Conservation (phyloP, 371 early-diverging fungal genomes). For the Amoeboaphelidium protococcarum region DNA sequence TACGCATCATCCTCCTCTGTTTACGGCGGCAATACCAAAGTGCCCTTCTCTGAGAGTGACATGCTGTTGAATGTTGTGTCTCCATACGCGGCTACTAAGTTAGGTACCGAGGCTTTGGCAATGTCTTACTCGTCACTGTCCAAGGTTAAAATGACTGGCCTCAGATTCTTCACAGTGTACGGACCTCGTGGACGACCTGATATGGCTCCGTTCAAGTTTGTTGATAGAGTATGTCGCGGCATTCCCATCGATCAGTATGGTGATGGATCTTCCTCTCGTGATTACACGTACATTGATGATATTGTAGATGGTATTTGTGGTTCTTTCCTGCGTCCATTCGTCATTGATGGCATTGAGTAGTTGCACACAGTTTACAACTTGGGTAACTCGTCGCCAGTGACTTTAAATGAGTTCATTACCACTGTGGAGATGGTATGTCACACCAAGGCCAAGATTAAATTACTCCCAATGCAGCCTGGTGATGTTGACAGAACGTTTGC, state of each 20-base stretch:
- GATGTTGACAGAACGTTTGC: slow-evolving; percentile 7
- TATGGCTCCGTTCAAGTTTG: slow-evolving; percentile 6
- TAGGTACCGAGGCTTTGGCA: slow-evolving; percentile 7
- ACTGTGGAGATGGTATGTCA: slow-evolving; percentile 3
- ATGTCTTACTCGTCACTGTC: slow-evolving; percentile 3
- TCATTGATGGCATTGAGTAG: background rate
- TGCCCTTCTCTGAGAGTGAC: slow-evolving; percentile 7
- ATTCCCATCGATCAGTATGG: slow-evolving; percentile 5
- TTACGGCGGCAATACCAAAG: slow-evolving; percentile 6
- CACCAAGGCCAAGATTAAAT: slow-evolving; percentile 1
- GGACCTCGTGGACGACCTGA: slow-evolving; percentile 2
- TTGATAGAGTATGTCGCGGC: slow-evolving; percentile 2
- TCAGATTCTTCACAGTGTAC: slow-evolving; percentile 10
- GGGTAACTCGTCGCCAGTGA: slow-evolving; percentile 6
- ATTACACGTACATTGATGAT: slow-evolving; percentile 10
- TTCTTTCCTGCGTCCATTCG: slow-evolving; percentile 1
- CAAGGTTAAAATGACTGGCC: slow-evolving; percentile 3
- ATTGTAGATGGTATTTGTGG: slow-evolving; percentile 6
- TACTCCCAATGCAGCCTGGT: slow-evolving; percentile 5
- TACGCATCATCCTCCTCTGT: slow-evolving; percentile 8
- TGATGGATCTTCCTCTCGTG: slow-evolving; percentile 7
- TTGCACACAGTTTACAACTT: slow-evolving; percentile 4
- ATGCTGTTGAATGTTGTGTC: slow-evolving; percentile 2
- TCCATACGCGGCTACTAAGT: slow-evolving; percentile 9
- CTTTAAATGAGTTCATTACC: slow-evolving; percentile 5